These are phyloP conservation scores for Sporopachydermia cereana DNA, from an alignment of 1,139 yeast species.

Conservation along the genomic window DNA sequence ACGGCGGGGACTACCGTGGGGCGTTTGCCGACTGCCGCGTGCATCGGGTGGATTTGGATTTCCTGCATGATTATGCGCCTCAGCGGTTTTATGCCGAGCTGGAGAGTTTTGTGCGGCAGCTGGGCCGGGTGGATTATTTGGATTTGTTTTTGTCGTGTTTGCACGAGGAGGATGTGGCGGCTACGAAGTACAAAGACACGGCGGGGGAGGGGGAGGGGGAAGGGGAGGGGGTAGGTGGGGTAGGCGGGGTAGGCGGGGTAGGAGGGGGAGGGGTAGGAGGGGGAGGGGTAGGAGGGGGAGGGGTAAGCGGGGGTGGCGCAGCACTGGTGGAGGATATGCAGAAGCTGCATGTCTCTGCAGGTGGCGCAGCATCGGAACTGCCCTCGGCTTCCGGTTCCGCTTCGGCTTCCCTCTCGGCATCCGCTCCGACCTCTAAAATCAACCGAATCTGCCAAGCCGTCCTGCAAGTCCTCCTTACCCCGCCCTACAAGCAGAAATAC, in stretches of 20 bases:
- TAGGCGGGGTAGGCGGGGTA: no score
- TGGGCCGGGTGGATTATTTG: constrained; percentile 61
- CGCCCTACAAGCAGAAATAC: constrained; percentile 45
- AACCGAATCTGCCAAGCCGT: constrained; percentile 69
- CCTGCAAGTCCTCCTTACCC: constrained; percentile 40
- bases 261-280: no score
- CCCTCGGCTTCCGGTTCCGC: no score
- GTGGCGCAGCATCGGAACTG: no score
- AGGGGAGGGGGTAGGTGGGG: background rate
- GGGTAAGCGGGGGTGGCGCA: no score
- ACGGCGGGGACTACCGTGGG: constrained; percentile 40
- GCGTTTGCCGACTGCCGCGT: constrained; percentile 83
- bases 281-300: no score
- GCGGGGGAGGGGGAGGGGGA: constrained; percentile 8
- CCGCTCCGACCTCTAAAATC: constrained; percentile 35
- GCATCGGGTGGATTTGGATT: constrained; percentile 84
- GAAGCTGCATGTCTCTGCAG: no score
- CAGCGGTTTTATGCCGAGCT: constrained; percentile 50
- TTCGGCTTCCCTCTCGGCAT: background rate
- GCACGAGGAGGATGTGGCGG: constrained; percentile 76
- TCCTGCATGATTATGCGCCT: constrained; percentile 81
- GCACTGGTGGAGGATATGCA: no score
- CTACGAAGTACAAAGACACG: constrained; percentile 77
- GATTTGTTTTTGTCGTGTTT: constrained; percentile 83
- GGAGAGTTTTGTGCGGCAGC: constrained; percentile 58